These are phyloP conservation scores for Ophiosphaerella herpotricha DNA, from an alignment of 2,329 filamentous ascomycete genomes.

Conservation along the genomic window DNA sequence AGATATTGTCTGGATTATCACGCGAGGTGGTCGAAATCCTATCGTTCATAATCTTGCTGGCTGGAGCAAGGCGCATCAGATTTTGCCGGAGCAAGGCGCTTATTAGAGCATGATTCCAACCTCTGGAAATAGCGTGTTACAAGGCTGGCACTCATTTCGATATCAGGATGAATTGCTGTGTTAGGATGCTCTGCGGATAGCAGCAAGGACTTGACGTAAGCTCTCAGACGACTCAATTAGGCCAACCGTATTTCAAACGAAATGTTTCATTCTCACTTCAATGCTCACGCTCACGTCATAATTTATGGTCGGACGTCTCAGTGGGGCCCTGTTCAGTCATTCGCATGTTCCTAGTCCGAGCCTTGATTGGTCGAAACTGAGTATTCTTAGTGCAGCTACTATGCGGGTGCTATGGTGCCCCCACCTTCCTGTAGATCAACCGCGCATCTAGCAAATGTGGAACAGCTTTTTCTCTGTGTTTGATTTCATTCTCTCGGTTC, in stretches of 20 bases:
- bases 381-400: background rate
- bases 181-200: no score
- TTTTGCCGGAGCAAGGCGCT: constrained; percentile 7
- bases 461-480: background rate
- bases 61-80: constrained; percentile 56
- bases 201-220: no score
- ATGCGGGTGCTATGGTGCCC: constrained; percentile 2
- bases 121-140: no score
- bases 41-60: constrained; percentile 66
- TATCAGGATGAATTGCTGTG: background rate
- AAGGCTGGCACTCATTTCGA: background rate
- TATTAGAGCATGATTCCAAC: constrained; percentile 1
- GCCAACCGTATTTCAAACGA: no score
- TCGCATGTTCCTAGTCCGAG: constrained; percentile 9
- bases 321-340: background rate
- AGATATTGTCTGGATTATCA: constrained; percentile 69
- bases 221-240: no score
- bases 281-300: background rate
- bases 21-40: constrained; percentile 64
- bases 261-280: no score
- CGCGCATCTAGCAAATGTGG: background rate
- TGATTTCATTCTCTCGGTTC: background rate
- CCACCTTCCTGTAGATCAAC: background rate
- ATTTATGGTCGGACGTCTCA: background rate
- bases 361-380: constrained; percentile 9